phyloP scores from a whole-genome alignment of 352 stramenopile genomes.

The Globisporangium nodosum region DNA sequence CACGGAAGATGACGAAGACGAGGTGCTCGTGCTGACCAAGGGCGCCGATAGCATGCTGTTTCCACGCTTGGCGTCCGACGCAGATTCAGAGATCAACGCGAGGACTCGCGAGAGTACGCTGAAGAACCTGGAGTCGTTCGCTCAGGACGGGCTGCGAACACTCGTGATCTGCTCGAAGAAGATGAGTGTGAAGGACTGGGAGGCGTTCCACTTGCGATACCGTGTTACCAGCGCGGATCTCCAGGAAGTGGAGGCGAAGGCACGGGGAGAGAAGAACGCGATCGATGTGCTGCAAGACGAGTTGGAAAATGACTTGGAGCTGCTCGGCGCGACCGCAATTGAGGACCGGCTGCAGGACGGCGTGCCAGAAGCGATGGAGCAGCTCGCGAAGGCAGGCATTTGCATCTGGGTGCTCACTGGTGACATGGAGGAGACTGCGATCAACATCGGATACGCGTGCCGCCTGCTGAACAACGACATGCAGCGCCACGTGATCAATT shows the following conservation, averaged over 20 bases:
- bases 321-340: constrained; percentile 82
- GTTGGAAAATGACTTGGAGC: constrained; percentile 69
- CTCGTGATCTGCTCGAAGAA: constrained; percentile 76
- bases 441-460: constrained; percentile 87
- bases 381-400: constrained; percentile 68
- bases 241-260: constrained; percentile 65
- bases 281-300: constrained; percentile 72
- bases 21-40: constrained; percentile 75
- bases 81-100: constrained; percentile 31
- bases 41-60: constrained; percentile 86
- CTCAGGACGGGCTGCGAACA: constrained; percentile 83
- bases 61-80: constrained; percentile 40
- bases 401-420: constrained; percentile 86
- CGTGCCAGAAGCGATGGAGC: constrained; percentile 78
- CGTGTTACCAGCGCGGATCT: constrained; percentile 53
- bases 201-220: constrained; percentile 65
- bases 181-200: constrained; percentile 51
- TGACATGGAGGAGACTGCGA: constrained; percentile 88
- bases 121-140: constrained; percentile 77
- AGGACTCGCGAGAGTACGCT: constrained; percentile 40
- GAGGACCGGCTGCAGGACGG: constrained; percentile 83
- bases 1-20: constrained; percentile 61
- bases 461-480: constrained; percentile 92
- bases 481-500: constrained; percentile 85
- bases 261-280: constrained; percentile 44